Evolutionary conservation across 2,329 filamentous ascomycete species (phyloP).

Genomic region (Macroventuria anomochaeta): DNA sequence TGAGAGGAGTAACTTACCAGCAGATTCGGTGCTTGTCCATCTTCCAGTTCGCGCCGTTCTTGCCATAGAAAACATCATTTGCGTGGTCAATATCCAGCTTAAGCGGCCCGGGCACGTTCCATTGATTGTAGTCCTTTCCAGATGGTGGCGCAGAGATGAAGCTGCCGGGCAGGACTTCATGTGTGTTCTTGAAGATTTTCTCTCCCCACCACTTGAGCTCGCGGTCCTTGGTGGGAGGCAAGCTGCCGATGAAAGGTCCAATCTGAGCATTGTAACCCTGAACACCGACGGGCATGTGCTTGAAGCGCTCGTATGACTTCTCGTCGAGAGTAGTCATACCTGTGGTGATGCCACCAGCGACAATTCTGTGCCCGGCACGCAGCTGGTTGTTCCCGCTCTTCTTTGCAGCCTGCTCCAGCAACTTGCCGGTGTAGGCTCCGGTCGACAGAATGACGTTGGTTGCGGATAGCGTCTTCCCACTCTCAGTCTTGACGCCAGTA

Average conservation of each 20-base stretch:
- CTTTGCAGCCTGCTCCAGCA: slow-evolving; percentile 57
- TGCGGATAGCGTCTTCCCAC: slow-evolving; percentile 37
- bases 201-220: slow-evolving; percentile 47
- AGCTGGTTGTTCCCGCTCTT: slow-evolving; percentile 56
- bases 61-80: slow-evolving; percentile 65
- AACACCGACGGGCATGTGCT: slow-evolving; percentile 46
- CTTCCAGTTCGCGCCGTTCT: slow-evolving; percentile 62
- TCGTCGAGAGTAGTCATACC: slow-evolving; percentile 56
- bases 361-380: slow-evolving; percentile 61
- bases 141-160: slow-evolving; percentile 64
- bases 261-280: slow-evolving; percentile 39
- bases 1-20: slow-evolving; percentile 57
- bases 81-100: slow-evolving; percentile 66
- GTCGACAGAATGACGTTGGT: slow-evolving; percentile 48
- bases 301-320: slow-evolving; percentile 34
- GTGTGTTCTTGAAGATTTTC: slow-evolving; percentile 46
- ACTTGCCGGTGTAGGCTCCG: slow-evolving; percentile 52
- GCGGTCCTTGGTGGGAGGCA: slow-evolving; percentile 43
- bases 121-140: slow-evolving; percentile 65
- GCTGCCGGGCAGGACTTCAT: slow-evolving; percentile 54
- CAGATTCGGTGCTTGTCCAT: slow-evolving; percentile 69
- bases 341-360: slow-evolving; percentile 63
- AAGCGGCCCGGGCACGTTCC: slow-evolving; percentile 63
- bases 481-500: slow-evolving; percentile 44
- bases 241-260: slow-evolving; percentile 42